Base-by-base conservation (phyloP, 345 rosid species). In the Litchi chinensis region DNA sequence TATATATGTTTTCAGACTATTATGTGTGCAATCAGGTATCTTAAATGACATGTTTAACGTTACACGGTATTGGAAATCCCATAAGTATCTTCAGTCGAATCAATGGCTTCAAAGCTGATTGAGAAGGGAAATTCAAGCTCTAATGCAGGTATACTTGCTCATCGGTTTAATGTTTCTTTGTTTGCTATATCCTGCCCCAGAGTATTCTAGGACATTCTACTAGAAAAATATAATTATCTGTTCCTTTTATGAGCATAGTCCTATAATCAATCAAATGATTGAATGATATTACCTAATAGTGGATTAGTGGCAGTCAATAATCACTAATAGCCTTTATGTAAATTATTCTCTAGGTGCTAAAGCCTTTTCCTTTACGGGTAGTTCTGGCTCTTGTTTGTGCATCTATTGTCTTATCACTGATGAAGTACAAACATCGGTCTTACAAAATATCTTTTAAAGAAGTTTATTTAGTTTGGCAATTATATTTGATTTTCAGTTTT, bases 231-330 rank as follows among this genome's bases (percentile, higher is more conserved):
- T 0, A 6, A 24, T 7, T 46, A 28, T 44, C 41, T 28, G 0
- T 8, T 46, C 8, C 43, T 10, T 54, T 71, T 56, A n/a, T 70
- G 43, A 60, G 62, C 43, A 4, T 52, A n/a, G 6, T 32, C 28
- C 19, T 63, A 60, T 67, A 76, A 67, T 50, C 5, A 44, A 43
- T 40, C 60, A 66, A 70, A 62, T 72, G 48, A n/a, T 5, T 48
- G 8, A 43, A 67, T 18, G 46, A 59, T 44, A 77, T 2, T 13
- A 32, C 5, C 70, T 19, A 16, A 66, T 32, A 32, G 37, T 32
- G 37, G 37, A 39, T 5, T 37, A 66, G 12, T 19, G 41, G 24
- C 8, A 6, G 21, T 8, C 3, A 39, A 37, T 37, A 39, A 0
- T 66, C 0, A 18, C 46, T 37, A 15, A 37, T 37, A 37, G 70